Conservation (phyloP, 2,329 filamentous ascomycete species). For the Phaeosphaeriaceae sp. region DNA sequence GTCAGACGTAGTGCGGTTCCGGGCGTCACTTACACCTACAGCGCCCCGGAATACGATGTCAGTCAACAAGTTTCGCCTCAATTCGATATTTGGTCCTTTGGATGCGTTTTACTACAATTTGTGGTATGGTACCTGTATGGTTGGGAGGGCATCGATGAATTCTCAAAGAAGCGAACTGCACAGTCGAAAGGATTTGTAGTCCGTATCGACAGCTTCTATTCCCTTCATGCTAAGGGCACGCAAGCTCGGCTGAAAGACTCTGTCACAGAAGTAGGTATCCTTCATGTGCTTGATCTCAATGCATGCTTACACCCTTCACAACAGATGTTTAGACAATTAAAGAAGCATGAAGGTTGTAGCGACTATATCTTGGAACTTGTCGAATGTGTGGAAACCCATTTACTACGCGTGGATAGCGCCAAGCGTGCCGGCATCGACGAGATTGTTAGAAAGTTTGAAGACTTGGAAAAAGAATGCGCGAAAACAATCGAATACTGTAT, state of each 20-base stretch:
- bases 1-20: constrained; percentile 11
- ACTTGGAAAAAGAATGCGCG: not conserved
- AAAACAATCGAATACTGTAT: not conserved
- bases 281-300: too few species aligned
- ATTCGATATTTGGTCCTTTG: constrained; percentile 47
- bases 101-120: constrained; percentile 38
- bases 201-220: not conserved
- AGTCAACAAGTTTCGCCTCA: constrained; percentile 36
- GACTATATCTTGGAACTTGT: constrained; percentile 5
- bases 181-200: not conserved
- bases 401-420: not conserved
- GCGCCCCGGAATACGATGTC: constrained; percentile 49
- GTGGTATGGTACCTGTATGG: constrained; percentile 32
- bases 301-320: too few species aligned
- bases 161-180: constrained; percentile 3
- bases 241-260: not conserved
- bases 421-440: constrained; percentile 1
- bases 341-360: not conserved
- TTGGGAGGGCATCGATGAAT: constrained; percentile 11
- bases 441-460: not conserved
- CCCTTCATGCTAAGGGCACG: not conserved
- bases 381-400: not conserved
- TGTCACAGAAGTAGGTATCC: not conserved
- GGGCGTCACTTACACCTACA: constrained; percentile 42
- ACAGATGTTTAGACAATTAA: not conserved